Conservation (phyloP, 192 early-diverging fungal genomes). For the Gonapodya prolifera region DNA sequence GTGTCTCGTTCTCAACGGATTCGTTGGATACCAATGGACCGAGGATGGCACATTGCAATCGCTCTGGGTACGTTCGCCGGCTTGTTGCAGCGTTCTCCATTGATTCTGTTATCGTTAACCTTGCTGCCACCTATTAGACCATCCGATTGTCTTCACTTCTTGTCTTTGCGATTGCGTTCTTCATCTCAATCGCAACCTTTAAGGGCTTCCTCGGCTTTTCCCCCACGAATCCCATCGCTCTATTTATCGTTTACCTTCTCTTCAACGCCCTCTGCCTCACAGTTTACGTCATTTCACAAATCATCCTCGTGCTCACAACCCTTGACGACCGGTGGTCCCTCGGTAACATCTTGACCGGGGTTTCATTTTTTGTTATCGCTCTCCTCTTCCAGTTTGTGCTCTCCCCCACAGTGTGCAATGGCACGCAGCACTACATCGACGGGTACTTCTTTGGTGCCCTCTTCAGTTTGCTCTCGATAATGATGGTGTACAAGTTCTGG, state of each 20-base stretch:
- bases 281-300: conserved; percentile 79
- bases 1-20: conserved; percentile 87
- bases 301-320: conserved; percentile 86
- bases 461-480: conserved; percentile 77
- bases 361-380: conserved; percentile 75
- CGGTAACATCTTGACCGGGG: conserved; percentile 80
- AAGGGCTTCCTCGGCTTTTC: conserved; percentile 46
- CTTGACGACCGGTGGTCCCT: conserved; percentile 94
- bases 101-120: background rate
- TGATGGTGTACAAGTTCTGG: conserved; percentile 99
- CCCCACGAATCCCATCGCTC: conserved; percentile 44
- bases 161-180: conserved; percentile 63
- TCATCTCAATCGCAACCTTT: conserved; percentile 79
- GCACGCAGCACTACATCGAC: conserved; percentile 89
- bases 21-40: conserved; percentile 92
- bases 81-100: background rate
- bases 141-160: conserved; percentile 74
- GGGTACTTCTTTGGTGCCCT: conserved; percentile 94
- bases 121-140: conserved; percentile 28
- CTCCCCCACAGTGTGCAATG: conserved; percentile 67
- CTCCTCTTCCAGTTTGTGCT: conserved; percentile 73
- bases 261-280: conserved; percentile 68
- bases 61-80: conserved; percentile 61
- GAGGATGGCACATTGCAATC: conserved; percentile 90
- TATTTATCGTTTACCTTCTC: conserved; percentile 82